A percentile compares a stretch with the other conserved stretches of the same genome.
Evolutionary conservation across 1,139 yeast species (phyloP).

Genomic region (Protomyces macrosporus): DNA sequence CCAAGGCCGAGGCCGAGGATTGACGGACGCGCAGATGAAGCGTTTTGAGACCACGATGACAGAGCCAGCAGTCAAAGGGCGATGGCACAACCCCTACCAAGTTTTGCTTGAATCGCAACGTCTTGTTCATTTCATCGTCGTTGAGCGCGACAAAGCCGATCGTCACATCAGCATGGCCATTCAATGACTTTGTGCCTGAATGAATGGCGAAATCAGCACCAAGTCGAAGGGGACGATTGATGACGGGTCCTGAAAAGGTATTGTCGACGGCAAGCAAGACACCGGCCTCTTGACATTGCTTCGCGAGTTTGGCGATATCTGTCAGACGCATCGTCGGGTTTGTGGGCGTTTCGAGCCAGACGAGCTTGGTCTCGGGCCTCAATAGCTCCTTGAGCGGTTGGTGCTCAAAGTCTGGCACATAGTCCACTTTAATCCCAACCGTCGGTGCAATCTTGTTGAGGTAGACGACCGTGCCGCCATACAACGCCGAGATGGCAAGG

Average conservation of each 20-base stretch:
- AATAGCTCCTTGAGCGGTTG: slow-evolving; percentile 41
- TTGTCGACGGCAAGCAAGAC: slow-evolving; percentile 77
- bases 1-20: slow-evolving; percentile 60
- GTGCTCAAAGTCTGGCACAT: slow-evolving; percentile 50
- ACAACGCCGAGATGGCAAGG: slow-evolving; percentile 73
- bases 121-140: slow-evolving; percentile 55
- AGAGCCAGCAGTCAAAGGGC: slow-evolving; percentile 87
- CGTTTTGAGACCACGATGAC: slow-evolving; percentile 87
- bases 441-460: slow-evolving; percentile 79
- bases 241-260: slow-evolving; percentile 88
- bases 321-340: slow-evolving; percentile 79
- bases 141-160: slow-evolving; percentile 77
- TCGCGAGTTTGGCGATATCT: slow-evolving; percentile 52
- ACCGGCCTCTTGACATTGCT: slow-evolving; percentile 38
- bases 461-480: slow-evolving; percentile 90
- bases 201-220: slow-evolving; percentile 87
- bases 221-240: slow-evolving; percentile 72
- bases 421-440: slow-evolving; percentile 61
- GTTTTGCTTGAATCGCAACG: slow-evolving; percentile 71
- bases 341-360: slow-evolving; percentile 87
- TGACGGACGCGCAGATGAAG: slow-evolving; percentile 74
- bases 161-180: slow-evolving; percentile 89
- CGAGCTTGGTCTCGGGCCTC: slow-evolving; percentile 44
- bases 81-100: slow-evolving; percentile 87
- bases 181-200: slow-evolving; percentile 84